Percentiles rank a stretch among this genome's conserved stretches.
phyloP scores from a whole-genome alignment of 345 rosid genomes.

The Cardiospermum halicacabum region DNA sequence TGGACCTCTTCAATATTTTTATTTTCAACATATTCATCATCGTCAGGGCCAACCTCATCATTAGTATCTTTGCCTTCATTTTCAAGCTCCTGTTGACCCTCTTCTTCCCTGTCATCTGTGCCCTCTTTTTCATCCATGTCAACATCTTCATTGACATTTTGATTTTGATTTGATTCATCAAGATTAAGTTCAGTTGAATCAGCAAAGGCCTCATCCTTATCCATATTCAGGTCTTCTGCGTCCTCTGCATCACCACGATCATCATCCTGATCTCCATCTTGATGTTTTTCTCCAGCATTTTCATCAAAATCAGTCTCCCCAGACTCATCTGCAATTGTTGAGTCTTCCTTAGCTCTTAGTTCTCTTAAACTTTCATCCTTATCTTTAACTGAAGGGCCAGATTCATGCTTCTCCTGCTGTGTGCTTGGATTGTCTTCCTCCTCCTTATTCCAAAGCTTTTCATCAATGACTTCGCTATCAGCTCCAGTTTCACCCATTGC shows the following conservation, averaged over 20 bases:
- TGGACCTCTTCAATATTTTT: conserved; percentile 34
- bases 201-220: conserved; percentile 58
- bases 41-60: conserved; percentile 45
- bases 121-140: conserved; percentile 47
- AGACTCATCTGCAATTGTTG: conserved; percentile 33
- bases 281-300: conserved; percentile 38
- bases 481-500: conserved; percentile 75
- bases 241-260: conserved; percentile 42
- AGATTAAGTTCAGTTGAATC: conserved; percentile 59
- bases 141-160: conserved; percentile 40
- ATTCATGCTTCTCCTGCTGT: conserved; percentile 66
- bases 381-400: conserved; percentile 65
- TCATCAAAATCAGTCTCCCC: conserved; percentile 42
- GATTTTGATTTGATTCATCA: conserved; percentile 44
- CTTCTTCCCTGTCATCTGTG: conserved; percentile 44
- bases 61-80: conserved; percentile 25
- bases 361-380: conserved; percentile 52
- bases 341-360: conserved; percentile 81
- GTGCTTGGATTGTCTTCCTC: conserved; percentile 49
- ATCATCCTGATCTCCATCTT: conserved; percentile 42
- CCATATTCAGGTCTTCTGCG: conserved; percentile 50
- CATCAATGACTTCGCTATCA: conserved; percentile 63
- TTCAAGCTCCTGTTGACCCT: conserved; percentile 36
- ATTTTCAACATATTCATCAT: conserved; percentile 36
- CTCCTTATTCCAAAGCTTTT: conserved; percentile 64